Evolutionary conservation across 2,329 filamentous ascomycete genomes (phyloP), one percentile per base, ranked within the genome.

Genomic region (Beauveria sp.): DNA sequence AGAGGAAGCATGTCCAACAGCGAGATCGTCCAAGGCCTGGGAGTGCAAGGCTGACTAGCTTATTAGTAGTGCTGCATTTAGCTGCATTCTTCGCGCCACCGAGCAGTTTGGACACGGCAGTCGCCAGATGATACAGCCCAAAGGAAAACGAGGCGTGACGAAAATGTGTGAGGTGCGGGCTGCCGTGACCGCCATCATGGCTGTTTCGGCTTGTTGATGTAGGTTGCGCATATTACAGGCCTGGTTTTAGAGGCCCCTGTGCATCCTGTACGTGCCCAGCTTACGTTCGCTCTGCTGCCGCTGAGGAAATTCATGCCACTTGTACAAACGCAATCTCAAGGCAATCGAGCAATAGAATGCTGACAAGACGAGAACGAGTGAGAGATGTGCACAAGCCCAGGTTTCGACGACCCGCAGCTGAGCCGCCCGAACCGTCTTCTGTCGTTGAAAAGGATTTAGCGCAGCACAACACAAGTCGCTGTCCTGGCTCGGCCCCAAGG

Each of bases 381-480:
- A 38, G 57, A 60, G 57, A 60, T 26, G 6, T 28, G n/a, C 50
- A n/a, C 38, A 18, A 24, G 20, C 9, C 38, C 38, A 28, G 5
- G 57, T 46, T 52, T 60, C 45, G 49, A 38, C 49, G 34, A 14
- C 24, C 48, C 40, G 53, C 58, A 24, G 16, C 16, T 53, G 58
- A 60, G 49, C 49, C 49, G 57, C 26, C 48, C n/a, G 31, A 60
- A 52, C 49, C 40, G 58, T 60, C 58, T 52, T 60, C n/a, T 38
- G 26, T 60, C 40, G 40, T 60, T n/a, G 20, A n/a, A 24, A 42
- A 26, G 22, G 55, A 34, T 38, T 38, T 58, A 28, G 55, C 45
- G 45, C 38, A 34, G 22, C 18, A 14, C 56, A 45, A 38, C 6
- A 31, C 43, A 42, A 58, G 45, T n/a, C 31, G n/a, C 51, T 53